Percentiles rank a stretch among this genome's conserved stretches.
Conservation (phyloP, 2,329 filamentous ascomycete species). For the Davidsoniella virescens region DNA sequence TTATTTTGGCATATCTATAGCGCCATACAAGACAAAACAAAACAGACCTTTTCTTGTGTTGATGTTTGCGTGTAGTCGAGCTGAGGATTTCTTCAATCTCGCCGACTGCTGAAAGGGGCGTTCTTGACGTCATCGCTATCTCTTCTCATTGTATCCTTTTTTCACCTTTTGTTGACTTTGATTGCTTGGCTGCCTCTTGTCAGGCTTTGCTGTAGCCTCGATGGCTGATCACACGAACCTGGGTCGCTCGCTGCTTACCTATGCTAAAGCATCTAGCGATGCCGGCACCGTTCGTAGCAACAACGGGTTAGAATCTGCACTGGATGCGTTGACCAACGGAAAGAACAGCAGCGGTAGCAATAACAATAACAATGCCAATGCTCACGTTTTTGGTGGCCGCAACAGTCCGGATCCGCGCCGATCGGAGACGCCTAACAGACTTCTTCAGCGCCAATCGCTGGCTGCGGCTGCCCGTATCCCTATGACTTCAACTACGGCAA, state of each 20-base stretch:
- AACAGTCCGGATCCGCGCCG: constrained; percentile 7
- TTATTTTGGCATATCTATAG: no score
- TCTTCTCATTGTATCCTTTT: no score
- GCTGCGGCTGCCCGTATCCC: constrained; percentile 9
- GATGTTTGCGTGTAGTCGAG: no score
- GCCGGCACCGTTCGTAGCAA: constrained; percentile 5
- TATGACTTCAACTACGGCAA: background rate
- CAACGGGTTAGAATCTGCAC: constrained; percentile 8
- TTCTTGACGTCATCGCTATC: no score
- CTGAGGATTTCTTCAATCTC: no score
- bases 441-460: constrained; percentile 6
- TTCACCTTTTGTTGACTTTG: no score
- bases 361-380: background rate
- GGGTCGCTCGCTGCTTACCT: constrained; percentile 8
- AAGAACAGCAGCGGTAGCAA: background rate
- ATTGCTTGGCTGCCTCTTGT: no score
- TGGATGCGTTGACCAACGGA: constrained; percentile 4
- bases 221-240: constrained; percentile 7
- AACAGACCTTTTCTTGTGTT: background rate
- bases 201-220: background rate
- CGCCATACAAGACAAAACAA: no score
- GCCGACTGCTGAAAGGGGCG: no score
- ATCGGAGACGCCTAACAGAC: constrained; percentile 8
- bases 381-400: background rate
- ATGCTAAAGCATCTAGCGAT: constrained; percentile 9